These are phyloP conservation scores for Smallanthus sonchifolius DNA, from an alignment of 129 eudicot species.

Conservation along the genomic window DNA sequence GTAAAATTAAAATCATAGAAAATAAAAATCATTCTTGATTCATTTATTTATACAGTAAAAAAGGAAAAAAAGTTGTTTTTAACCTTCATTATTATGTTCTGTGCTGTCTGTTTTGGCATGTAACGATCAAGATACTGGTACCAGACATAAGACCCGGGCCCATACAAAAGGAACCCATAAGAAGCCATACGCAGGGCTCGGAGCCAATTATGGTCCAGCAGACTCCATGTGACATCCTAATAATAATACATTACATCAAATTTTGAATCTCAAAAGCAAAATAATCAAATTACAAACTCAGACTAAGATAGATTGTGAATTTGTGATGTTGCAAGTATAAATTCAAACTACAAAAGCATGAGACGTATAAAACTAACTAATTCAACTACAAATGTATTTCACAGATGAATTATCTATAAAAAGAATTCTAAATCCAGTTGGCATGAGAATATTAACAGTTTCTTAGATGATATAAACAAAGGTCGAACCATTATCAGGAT, in stretches of 20 bases:
- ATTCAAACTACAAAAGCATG: not conserved
- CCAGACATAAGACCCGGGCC: constrained; percentile 94
- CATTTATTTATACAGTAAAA: not conserved
- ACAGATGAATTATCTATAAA: not conserved
- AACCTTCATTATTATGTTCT: constrained; percentile 66
- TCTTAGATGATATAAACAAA: too few species aligned
- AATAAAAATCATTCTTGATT: not conserved
- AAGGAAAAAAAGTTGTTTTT: not conserved
- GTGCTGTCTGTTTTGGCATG: constrained; percentile 71
- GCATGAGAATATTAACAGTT: too few species aligned
- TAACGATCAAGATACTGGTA: constrained; percentile 75
- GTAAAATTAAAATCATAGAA: not conserved
- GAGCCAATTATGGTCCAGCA: constrained; percentile 72
- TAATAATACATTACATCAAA: not conserved
- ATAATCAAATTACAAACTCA: not conserved
- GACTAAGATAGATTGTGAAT: not conserved
- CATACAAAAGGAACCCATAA: constrained; percentile 81
- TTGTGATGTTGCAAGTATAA: not conserved
- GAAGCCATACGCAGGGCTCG: constrained; percentile 86
- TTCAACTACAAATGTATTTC: not conserved
- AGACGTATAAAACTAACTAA: not conserved
- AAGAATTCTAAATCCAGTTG: not conserved
- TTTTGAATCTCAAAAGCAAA: constrained; percentile 7
- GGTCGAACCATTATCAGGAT: not conserved
- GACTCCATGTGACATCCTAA: constrained; percentile 44